These are phyloP conservation scores for Podaxis sp. DNA, from an alignment of 768 basidiomycete species.

Conservation along the genomic window DNA sequence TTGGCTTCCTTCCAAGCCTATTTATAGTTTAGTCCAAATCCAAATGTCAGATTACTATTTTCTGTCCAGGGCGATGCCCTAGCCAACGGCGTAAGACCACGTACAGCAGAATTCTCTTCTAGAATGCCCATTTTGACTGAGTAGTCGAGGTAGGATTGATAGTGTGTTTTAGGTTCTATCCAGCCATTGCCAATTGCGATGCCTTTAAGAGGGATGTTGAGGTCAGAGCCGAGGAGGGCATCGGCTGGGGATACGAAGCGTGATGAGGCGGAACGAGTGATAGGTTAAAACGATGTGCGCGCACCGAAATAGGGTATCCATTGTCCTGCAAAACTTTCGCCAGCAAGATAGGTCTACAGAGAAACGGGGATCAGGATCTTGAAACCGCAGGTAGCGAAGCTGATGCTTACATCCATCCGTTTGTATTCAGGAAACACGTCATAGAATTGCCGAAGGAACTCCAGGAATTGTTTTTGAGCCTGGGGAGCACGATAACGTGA, in stretches of 20 bases:
- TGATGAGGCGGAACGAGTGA: background rate
- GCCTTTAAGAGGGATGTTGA: constrained; percentile 68
- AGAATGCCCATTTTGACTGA: constrained; percentile 77
- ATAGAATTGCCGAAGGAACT: constrained; percentile 89
- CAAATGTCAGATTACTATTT: background rate
- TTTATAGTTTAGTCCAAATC: background rate
- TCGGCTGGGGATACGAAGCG: constrained; percentile 51
- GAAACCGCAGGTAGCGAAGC: background rate
- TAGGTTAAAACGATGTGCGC: constrained; percentile 15
- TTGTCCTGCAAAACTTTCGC: constrained; percentile 97
- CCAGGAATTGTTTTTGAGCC: constrained; percentile 75
- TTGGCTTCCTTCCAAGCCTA: constrained; percentile 66
- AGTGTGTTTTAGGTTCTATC: constrained; percentile 90
- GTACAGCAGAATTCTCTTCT: constrained; percentile 66
- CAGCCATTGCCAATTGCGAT: constrained; percentile 96
- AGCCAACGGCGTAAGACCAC: constrained; percentile 19
- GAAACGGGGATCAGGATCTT: background rate
- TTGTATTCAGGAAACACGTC: constrained; percentile 86
- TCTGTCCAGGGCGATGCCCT: background rate
- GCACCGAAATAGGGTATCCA: constrained; percentile 95
- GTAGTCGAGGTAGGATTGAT: constrained; percentile 87
- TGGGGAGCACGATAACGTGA: constrained; percentile 26
- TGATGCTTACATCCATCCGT: constrained; percentile 69
- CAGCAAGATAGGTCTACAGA: constrained; percentile 86
- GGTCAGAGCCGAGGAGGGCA: constrained; percentile 61